Conservation (phyloP, 192 early-diverging fungal species). For the Entomortierella chlamydospora region DNA sequence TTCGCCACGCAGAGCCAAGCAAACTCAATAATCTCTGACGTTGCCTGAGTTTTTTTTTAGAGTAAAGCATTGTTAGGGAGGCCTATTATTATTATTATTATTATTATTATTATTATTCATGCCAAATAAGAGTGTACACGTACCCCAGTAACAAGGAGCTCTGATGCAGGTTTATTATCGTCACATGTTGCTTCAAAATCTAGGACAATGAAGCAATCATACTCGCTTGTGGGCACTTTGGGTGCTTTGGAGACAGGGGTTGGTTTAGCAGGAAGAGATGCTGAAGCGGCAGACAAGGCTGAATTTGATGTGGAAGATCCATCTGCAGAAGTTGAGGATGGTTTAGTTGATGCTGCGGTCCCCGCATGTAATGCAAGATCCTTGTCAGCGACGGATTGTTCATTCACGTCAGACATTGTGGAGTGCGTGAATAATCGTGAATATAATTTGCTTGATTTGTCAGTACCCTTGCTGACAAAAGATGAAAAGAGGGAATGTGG, state of each 20-base stretch:
- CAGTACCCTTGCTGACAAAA: too few relatives aligned
- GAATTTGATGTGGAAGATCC: slow-evolving; percentile 3
- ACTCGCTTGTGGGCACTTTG: slow-evolving; percentile 42
- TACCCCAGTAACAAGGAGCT: slow-evolving; percentile 67
- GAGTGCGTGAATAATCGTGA: background rate
- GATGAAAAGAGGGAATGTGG: too few relatives aligned
- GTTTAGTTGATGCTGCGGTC: background rate
- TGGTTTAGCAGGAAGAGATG: slow-evolving; percentile 33
- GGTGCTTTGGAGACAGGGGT: slow-evolving; percentile 38
- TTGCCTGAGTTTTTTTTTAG: slow-evolving; percentile 54
- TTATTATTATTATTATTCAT: too few relatives aligned
- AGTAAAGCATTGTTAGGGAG: too few relatives aligned
- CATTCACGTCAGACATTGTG: slow-evolving; percentile 6
- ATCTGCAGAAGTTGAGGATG: slow-evolving; percentile 8
- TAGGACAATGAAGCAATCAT: slow-evolving; percentile 73
- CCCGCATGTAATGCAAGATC: background rate
- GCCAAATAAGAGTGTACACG: background rate
- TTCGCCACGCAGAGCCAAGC: slow-evolving; percentile 63
- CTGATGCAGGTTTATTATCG: slow-evolving; percentile 70
- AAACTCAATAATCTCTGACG: slow-evolving; percentile 70
- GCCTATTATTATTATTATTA: too few relatives aligned
- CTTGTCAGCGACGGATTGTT: background rate
- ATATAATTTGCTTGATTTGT: too few relatives aligned
- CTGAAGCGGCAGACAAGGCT: slow-evolving; percentile 5
- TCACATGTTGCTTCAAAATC: slow-evolving; percentile 80